Base-by-base conservation (phyloP, 306 rosid species). In the Mucuna pruriens region DNA sequence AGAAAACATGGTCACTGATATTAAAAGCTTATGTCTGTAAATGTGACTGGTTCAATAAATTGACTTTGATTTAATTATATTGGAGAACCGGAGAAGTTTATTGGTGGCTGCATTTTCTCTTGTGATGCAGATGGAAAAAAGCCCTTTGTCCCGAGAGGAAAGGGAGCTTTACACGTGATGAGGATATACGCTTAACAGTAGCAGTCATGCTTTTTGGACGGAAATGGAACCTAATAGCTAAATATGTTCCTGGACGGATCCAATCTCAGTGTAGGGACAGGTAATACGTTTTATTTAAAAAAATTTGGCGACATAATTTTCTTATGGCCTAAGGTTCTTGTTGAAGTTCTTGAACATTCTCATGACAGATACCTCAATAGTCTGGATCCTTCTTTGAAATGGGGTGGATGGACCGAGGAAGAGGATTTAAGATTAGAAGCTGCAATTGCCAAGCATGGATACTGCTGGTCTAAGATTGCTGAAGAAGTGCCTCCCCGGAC, bases 221-320 rank as follows among this genome's bases (percentile, higher is more conserved):
- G 76, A 95, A 84, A 88, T 95, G 98, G 99, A 89, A 86, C 79
- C 92, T 88, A 83, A 89, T 86, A 82, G 97, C 99, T 60, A 91
- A 89, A 54, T 95, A 82, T 84, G 88, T 95, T 71, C 96, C 94
- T 34, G 97, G 99, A 52, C 91, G 99, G 75, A 93, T 86, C 74
- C 97, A 93, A 85, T 88, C 92, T 84, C 99, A 95, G 85, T 91
- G 98, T 73, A 89, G 99, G 86, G 99, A 95, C 83, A 95, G 99
- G 99, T 95, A 88, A 44, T 23, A 52, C 63, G 36, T 62, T 44
- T 20, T 60, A 17, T 58, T 62, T 36, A 11, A 49, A 66, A 66
- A 29, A 1, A 12, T 16, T 40, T 72, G 34, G 6, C 55, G 34
- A 15, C 36, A 36, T 16, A 44, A 40, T 44, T 39, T 51, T 68